These are phyloP conservation scores for Calonectria crousiana DNA, from an alignment of 2,329 filamentous ascomycete genomes.

Conservation along the genomic window DNA sequence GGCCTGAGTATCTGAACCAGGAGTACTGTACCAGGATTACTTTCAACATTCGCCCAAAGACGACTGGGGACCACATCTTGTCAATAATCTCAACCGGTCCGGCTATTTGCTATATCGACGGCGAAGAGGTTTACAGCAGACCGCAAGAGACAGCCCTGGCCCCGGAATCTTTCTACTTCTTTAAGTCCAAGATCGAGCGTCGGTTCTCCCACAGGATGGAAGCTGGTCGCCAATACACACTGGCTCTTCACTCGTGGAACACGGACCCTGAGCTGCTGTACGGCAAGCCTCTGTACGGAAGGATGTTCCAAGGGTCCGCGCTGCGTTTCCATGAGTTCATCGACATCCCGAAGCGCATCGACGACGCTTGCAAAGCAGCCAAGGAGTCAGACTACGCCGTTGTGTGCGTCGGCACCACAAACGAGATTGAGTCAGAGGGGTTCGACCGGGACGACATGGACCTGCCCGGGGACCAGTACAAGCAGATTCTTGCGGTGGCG, in stretches of 20 bases:
- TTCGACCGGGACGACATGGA: constrained; percentile 24
- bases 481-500: constrained; percentile 66
- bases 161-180: constrained; percentile 25
- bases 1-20: constrained; percentile 23
- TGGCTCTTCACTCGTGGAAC: constrained; percentile 23
- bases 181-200: constrained; percentile 10
- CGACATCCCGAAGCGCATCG: neutral
- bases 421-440: constrained; percentile 61
- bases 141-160: neutral
- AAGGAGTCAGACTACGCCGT: constrained; percentile 7
- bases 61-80: constrained; percentile 18
- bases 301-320: constrained; percentile 27
- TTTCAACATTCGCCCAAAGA: constrained; percentile 14
- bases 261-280: constrained; percentile 19
- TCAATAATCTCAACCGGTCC: constrained; percentile 26
- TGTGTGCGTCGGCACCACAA: constrained; percentile 54
- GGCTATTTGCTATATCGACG: constrained; percentile 21
- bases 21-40: constrained; percentile 23
- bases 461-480: constrained; percentile 58
- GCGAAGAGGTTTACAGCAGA: neutral
- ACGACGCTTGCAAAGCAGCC: neutral
- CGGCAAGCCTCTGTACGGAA: constrained; percentile 13
- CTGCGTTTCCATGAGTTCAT: constrained; percentile 25
- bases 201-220: constrained; percentile 10
- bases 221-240: neutral